phyloP scores from a whole-genome alignment of 768 basidiomycete species.

The Gyrodon lividus region DNA sequence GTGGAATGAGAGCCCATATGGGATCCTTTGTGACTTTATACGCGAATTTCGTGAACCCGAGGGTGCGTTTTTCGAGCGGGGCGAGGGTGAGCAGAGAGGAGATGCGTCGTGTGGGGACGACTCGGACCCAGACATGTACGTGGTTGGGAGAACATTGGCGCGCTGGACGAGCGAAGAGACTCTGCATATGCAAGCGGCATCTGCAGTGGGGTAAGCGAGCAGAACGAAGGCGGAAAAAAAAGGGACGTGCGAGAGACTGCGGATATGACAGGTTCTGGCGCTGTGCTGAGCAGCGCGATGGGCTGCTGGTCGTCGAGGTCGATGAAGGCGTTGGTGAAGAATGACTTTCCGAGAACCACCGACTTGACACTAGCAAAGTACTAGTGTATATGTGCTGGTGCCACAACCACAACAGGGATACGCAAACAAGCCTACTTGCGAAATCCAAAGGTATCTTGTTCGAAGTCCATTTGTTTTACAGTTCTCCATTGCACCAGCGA shows the following conservation, averaged over 20 bases:
- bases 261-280: neutral
- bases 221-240: neutral
- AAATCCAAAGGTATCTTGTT: too few species aligned
- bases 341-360: too few species aligned
- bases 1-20: conserved; percentile 41
- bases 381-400: too few species aligned
- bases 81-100: conserved; percentile 23
- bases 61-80: conserved; percentile 19
- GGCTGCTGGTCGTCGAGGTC: conserved; percentile 8
- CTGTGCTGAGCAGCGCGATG: neutral
- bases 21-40: conserved; percentile 38
- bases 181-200: conserved; percentile 18
- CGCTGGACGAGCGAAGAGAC: conserved; percentile 12
- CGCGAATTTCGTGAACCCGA: conserved; percentile 33
- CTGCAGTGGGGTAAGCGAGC: conserved; percentile 11
- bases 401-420: too few species aligned
- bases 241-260: conserved; percentile 5
- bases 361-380: too few species aligned
- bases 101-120: conserved; percentile 4
- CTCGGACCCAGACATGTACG: neutral
- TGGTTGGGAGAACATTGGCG: conserved; percentile 4
- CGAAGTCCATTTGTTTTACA: too few species aligned
- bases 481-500: too few species aligned
- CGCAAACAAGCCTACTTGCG: too few species aligned
- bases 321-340: neutral